Evolutionary conservation across 306 rosid species (phyloP).

Genomic region (Oemleria cerasiformis): DNA sequence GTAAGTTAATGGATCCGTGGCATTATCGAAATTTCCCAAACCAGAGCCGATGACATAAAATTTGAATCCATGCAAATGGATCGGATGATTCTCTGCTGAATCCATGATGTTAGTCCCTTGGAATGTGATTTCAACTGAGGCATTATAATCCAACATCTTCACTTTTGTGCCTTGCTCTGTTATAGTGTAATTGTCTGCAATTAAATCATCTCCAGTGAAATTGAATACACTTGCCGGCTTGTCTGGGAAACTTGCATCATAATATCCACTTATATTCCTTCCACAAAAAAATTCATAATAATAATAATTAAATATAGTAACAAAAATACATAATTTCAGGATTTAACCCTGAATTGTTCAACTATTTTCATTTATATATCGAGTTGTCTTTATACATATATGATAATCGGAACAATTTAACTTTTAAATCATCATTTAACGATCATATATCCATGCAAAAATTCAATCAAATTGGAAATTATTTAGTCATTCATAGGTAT

Average conservation of each 20-base stretch:
- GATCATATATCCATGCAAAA: too few relatives aligned
- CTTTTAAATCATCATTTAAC: too few relatives aligned
- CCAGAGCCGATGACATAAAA: constrained; percentile 38
- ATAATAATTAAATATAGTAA: too few relatives aligned
- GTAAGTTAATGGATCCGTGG: constrained; percentile 14
- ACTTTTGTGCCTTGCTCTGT: constrained; percentile 43
- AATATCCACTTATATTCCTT: constrained; percentile 26
- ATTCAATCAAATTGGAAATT: too few relatives aligned
- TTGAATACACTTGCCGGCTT: constrained; percentile 38
- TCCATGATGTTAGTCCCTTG: constrained; percentile 45
- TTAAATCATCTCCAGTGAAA: constrained; percentile 34
- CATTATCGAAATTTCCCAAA: constrained; percentile 30
- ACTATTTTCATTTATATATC: too few relatives aligned
- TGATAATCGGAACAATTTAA: too few relatives aligned
- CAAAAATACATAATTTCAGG: too few relatives aligned
- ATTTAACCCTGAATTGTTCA: too few relatives aligned
- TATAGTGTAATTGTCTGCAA: not conserved
- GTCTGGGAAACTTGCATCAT: constrained; percentile 27
- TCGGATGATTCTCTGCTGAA: constrained; percentile 33
- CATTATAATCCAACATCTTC: constrained; percentile 35
- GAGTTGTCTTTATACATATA: too few relatives aligned
- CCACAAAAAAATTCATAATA: too few relatives aligned
- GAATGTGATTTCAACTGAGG: constrained; percentile 37
- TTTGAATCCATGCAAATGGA: constrained; percentile 28
- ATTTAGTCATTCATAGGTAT: too few relatives aligned